Percentiles rank a stretch among this genome's conserved stretches.
phyloP scores from a whole-genome alignment of 1,284 basidiomycete species.

The Malassezia caprae region DNA sequence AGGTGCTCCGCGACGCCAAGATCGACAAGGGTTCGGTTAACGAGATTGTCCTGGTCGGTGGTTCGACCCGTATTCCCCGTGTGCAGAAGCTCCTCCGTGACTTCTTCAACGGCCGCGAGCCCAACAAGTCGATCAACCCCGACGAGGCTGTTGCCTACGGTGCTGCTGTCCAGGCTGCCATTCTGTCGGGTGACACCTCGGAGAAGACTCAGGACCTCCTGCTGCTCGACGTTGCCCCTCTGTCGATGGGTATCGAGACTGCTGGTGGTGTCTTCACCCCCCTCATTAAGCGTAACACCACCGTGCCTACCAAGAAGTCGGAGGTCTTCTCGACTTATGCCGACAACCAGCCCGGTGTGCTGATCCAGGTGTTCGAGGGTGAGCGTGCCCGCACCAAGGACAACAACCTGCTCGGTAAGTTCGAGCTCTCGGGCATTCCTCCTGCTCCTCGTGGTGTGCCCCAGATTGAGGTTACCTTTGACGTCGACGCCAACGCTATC shows the following conservation, averaged over 20 bases:
- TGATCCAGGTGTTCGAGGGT: slow-evolving; percentile 98
- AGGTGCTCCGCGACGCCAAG: slow-evolving; percentile 94
- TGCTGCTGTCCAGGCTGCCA: slow-evolving; percentile 96
- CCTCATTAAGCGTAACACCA: slow-evolving; percentile 96
- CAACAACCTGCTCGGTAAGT: slow-evolving; percentile 97
- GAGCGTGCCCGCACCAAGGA: slow-evolving; percentile 99
- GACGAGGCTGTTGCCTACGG: slow-evolving; percentile 99
- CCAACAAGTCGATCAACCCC: slow-evolving; percentile 73
- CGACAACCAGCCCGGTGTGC: slow-evolving; percentile 97
- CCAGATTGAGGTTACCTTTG: slow-evolving; percentile 96
- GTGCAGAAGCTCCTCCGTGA: slow-evolving; percentile 95
- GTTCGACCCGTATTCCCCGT: slow-evolving; percentile 96
- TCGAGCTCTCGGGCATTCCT: slow-evolving; percentile 94
- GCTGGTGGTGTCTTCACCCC: slow-evolving; percentile 98
- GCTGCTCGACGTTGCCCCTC: slow-evolving; percentile 88
- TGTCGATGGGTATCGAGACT: slow-evolving; percentile 93
- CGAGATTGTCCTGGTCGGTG: slow-evolving; percentile 95
- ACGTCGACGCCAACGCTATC: slow-evolving; percentile 97
- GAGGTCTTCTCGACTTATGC: slow-evolving; percentile 98
- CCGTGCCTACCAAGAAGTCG: slow-evolving; percentile 96
- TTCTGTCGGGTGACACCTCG: slow-evolving; percentile 92
- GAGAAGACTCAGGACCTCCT: slow-evolving; percentile 96
- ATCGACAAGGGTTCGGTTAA: slow-evolving; percentile 82
- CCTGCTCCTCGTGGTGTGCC: slow-evolving; percentile 97
- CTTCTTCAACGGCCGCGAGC: slow-evolving; percentile 77